phyloP scores from a whole-genome alignment of 2,329 filamentous ascomycete genomes.

The Colletotrichum limetticola region DNA sequence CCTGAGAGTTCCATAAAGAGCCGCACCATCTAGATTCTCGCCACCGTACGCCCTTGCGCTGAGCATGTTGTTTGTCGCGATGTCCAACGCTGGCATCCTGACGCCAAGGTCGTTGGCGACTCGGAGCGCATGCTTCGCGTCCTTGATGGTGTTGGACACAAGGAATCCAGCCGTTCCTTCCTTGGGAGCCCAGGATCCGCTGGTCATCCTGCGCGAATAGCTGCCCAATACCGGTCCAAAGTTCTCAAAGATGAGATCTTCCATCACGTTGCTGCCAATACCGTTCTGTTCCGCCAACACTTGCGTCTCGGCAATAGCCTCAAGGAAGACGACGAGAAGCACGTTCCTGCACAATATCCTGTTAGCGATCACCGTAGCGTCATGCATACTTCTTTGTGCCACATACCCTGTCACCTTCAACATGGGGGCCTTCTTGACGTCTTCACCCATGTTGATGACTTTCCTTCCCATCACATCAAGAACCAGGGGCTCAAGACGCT shows the following conservation, averaged over 20 bases:
- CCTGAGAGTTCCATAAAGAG: slow-evolving; percentile 60
- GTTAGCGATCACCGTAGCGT: no score
- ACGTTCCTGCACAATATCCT: slow-evolving; percentile 50
- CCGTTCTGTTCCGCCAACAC: slow-evolving; percentile 58
- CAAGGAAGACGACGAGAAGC: slow-evolving; percentile 58
- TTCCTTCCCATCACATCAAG: slow-evolving; percentile 53
- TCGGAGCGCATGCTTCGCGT: slow-evolving; percentile 59
- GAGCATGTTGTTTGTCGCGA: slow-evolving; percentile 16
- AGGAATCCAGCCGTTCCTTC: slow-evolving; percentile 56
- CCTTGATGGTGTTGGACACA: slow-evolving; percentile 61
- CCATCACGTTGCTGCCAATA: slow-evolving; percentile 51
- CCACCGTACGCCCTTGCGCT: slow-evolving; percentile 14
- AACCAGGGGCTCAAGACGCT: slow-evolving; percentile 50
- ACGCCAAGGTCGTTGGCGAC: slow-evolving; percentile 51
- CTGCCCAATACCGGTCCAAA: slow-evolving; percentile 49
- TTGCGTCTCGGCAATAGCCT: slow-evolving; percentile 60
- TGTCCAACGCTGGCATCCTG: slow-evolving; percentile 52
- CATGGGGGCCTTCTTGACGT: slow-evolving; percentile 54
- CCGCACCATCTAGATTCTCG: slow-evolving; percentile 54
- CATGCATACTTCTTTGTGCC: neutral
- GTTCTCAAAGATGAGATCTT: slow-evolving; percentile 54
- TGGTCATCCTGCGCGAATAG: slow-evolving; percentile 50
- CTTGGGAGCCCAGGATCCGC: slow-evolving; percentile 48
- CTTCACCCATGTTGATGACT: slow-evolving; percentile 54
- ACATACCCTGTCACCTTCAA: slow-evolving; percentile 59